phyloP scores from a whole-genome alignment of 1,139 yeast genomes.

The Suhomyces choctaworum region DNA sequence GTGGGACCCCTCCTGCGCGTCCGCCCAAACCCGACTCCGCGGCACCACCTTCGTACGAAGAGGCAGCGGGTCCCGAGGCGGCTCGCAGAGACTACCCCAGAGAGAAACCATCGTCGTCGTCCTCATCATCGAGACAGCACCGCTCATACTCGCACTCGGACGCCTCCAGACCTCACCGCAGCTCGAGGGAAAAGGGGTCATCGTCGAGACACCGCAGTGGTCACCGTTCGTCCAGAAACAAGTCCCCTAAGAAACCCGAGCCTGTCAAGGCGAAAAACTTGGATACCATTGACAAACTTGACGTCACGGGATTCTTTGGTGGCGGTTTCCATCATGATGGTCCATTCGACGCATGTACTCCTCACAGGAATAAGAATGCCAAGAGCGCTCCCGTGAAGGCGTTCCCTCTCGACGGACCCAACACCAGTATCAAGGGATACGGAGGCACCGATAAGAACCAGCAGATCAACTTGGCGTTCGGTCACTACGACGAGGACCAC shows the following conservation, averaged over 20 bases:
- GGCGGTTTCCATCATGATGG: conserved; percentile 98
- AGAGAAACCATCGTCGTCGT: conserved; percentile 40
- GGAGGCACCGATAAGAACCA: conserved; percentile 50
- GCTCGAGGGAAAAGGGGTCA: conserved; percentile 12
- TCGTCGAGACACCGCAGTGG: conserved; percentile 13
- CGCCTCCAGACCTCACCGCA: conserved; percentile 15
- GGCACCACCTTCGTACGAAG: conserved; percentile 68
- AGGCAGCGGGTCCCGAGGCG: conserved; percentile 56
- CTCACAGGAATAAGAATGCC: conserved; percentile 83
- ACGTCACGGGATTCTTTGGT: conserved; percentile 95
- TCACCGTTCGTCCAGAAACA: conserved; percentile 18
- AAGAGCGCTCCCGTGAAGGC: conserved; percentile 92
- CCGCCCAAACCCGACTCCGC: conserved; percentile 32
- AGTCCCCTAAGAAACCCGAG: conserved; percentile 44
- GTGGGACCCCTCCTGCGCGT: conserved; percentile 30
- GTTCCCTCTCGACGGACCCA: conserved; percentile 94
- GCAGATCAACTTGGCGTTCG: conserved; percentile 62
- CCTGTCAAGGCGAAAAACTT: conserved; percentile 58
- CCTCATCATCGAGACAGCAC: conserved; percentile 22
- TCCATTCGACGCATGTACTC: conserved; percentile 97
- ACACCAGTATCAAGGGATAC: conserved; percentile 75
- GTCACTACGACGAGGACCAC: conserved; percentile 44
- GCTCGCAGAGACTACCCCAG: conserved; percentile 48
- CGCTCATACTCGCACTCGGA: conserved; percentile 18
- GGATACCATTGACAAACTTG: conserved; percentile 92